Conservation (phyloP, 2,329 filamentous ascomycete species). For the Magnaporthales sp. region DNA sequence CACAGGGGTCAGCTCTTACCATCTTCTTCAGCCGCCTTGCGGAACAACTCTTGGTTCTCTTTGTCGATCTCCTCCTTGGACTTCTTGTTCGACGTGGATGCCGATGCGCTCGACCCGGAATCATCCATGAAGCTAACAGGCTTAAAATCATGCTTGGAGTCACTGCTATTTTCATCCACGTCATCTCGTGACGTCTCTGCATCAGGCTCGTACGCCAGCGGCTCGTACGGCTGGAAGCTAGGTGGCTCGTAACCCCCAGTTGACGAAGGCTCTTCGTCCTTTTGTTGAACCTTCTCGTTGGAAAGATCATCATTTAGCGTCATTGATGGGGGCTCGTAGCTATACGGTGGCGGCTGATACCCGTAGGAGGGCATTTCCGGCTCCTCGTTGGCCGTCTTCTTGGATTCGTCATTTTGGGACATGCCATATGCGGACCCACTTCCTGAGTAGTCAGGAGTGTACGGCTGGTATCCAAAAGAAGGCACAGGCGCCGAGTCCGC, state of each 20-base stretch:
- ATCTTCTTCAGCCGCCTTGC: constrained; percentile 71
- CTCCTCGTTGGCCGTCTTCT: constrained; percentile 3
- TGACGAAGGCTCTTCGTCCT: constrained; percentile 15
- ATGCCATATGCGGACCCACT: constrained; percentile 13
- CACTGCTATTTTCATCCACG: constrained; percentile 30
- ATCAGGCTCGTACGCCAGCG: constrained; percentile 27
- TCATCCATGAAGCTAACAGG: neutral
- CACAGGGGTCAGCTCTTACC: constrained; percentile 43
- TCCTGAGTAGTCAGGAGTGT: constrained; percentile 7
- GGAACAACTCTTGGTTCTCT: constrained; percentile 78
- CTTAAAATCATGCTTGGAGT: constrained; percentile 29
- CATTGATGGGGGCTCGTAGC: constrained; percentile 40
- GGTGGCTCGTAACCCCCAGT: constrained; percentile 50
- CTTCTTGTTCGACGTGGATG: constrained; percentile 26
- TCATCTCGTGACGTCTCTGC: constrained; percentile 16
- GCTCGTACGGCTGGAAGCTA: constrained; percentile 53
- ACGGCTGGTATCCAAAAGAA: constrained; percentile 12
- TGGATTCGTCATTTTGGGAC: neutral
- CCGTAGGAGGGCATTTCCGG: constrained; percentile 7
- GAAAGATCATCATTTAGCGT: constrained; percentile 18
- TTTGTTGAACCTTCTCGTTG: constrained; percentile 9
- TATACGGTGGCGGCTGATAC: constrained; percentile 40
- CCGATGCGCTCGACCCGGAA: neutral
- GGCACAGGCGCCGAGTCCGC: constrained; percentile 8
- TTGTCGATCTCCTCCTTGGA: constrained; percentile 61